These are phyloP conservation scores for Suzukiozyma palmioleophila DNA, from an alignment of 1,139 yeast species.

Conservation along the genomic window DNA sequence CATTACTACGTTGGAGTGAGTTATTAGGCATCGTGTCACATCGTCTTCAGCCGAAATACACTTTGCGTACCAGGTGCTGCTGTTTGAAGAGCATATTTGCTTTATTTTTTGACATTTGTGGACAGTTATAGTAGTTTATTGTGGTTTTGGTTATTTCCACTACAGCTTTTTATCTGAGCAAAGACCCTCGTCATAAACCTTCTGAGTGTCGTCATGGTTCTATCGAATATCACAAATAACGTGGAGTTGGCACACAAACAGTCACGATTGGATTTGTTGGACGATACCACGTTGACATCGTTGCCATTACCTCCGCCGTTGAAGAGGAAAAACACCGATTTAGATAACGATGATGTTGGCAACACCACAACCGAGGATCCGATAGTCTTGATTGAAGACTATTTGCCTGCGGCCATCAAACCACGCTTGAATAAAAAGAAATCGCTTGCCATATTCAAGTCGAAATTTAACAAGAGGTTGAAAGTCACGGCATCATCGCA, in stretches of 20 bases:
- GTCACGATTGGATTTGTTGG: constrained; percentile 60
- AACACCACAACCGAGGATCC: not conserved
- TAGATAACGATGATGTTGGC: constrained; percentile 11
- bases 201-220: too few species aligned
- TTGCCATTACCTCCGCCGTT: constrained; percentile 63
- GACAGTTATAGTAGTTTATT: too few species aligned
- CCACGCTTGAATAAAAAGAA: constrained; percentile 22
- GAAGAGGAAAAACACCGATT: constrained; percentile 9
- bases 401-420: constrained; percentile 16
- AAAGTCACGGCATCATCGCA: not conserved
- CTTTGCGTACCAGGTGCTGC: too few species aligned
- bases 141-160: too few species aligned
- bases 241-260: constrained; percentile 25
- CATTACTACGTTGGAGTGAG: too few species aligned
- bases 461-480: constrained; percentile 5
- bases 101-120: too few species aligned
- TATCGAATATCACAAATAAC: constrained; percentile 1
- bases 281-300: constrained; percentile 58
- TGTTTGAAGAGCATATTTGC: too few species aligned
- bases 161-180: too few species aligned
- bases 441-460: constrained; percentile 38
- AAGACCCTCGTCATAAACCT: too few species aligned
- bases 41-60: too few species aligned
- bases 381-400: constrained; percentile 1
- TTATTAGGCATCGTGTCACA: too few species aligned